Evolutionary conservation across 2,329 filamentous ascomycete species (phyloP).

Genomic region (Pestalotiopsis sp.): DNA sequence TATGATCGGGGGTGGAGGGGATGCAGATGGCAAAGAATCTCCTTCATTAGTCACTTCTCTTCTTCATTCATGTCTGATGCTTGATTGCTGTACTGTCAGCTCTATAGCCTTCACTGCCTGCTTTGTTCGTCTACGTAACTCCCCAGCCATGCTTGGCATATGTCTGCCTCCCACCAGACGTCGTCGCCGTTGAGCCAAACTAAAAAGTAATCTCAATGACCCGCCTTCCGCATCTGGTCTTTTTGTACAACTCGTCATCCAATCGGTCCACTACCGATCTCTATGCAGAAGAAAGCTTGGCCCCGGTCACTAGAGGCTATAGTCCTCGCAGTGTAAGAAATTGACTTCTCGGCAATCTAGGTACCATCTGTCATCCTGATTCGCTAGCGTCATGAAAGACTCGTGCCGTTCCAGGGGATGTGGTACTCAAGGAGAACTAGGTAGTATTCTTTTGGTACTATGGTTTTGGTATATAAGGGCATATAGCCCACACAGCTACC

Average conservation of each 20-base stretch:
- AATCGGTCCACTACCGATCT: not conserved
- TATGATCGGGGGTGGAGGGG: too few relatives aligned
- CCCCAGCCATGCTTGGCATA: too few relatives aligned
- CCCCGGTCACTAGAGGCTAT: not conserved
- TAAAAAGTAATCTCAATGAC: not conserved
- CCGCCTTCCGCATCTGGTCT: constrained; percentile 3
- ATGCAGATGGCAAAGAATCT: too few relatives aligned
- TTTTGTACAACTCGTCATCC: constrained; percentile 1
- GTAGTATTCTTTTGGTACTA: not conserved
- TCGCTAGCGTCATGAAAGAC: not conserved
- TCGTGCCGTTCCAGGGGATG: not conserved
- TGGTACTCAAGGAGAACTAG: not conserved
- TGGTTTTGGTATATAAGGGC: not conserved
- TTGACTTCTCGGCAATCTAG: constrained; percentile 1
- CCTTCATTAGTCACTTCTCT: too few relatives aligned
- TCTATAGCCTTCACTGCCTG: too few relatives aligned
- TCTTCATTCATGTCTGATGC: too few relatives aligned
- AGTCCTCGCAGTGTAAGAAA: not conserved
- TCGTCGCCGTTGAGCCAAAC: not conserved
- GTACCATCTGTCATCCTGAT: not conserved
- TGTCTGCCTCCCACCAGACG: not conserved
- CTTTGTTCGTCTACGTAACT: too few relatives aligned
- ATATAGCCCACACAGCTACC: not conserved
- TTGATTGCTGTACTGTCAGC: too few relatives aligned
- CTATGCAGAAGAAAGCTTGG: not conserved